Evolutionary conservation across 2,329 filamentous ascomycete species (phyloP), one percentile per base, ranked within the genome.

Genomic region (Fusarium sp.): DNA sequence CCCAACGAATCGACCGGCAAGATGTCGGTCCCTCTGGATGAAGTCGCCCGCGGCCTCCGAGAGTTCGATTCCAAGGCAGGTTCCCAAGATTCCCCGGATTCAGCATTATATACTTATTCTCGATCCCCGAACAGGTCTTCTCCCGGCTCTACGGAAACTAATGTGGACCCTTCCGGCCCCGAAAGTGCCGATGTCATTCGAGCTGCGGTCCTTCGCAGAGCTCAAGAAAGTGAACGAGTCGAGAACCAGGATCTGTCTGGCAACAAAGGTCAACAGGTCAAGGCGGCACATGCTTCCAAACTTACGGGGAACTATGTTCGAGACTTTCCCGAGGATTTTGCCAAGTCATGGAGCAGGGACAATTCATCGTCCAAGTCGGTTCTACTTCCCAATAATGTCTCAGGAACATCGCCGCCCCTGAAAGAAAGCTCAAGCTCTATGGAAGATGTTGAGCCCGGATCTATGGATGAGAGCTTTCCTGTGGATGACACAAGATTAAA

Each of bases 261-360:
- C 36, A 30, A 13, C 13, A 41, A 22, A n/a, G 59, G 68, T 53
- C 61, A 51, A 20, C 70, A 44, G 58, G 33, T 44, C 26, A 55
- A 68, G 44, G 54, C 24, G 41, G 44, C 61, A 41, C 53, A 53
- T 16, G 13, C 24, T 20, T 39, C 47, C 6, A 24, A 53, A 7
- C 64, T 88, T 54, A 87, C 85, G 14, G 87, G 86, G 8, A 86
- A 85, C 69, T 88, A 84, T 68, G 78, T 79, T 14, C 84, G 83
- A 36, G 87, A 89, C 74, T 89, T 88, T 65, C 85, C 86, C 1
- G 86, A 89, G 65, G 86, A 88, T 7, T 88, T 87, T 61, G 73
- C 82, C 1, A 76, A 77, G 10, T 82, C 82, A 3, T 88, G 86
- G 86, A 80, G 78, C 44, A 72, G 65, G 12, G 53, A 73, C 14